phyloP scores from a whole-genome alignment of 768 basidiomycete genomes.

The Lepiota venenata region DNA sequence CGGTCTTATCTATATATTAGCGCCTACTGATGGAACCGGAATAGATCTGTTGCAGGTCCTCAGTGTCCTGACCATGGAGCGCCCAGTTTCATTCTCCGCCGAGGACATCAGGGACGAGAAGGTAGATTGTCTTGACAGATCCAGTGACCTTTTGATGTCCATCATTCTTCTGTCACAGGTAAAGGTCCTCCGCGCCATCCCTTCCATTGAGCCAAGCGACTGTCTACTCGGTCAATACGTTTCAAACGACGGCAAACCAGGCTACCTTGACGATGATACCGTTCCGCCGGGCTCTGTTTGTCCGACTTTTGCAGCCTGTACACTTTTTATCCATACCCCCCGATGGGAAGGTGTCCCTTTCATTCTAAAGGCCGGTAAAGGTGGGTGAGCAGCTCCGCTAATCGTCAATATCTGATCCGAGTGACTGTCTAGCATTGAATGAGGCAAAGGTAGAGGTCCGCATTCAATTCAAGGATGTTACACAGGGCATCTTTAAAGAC shows the following conservation, averaged over 20 bases:
- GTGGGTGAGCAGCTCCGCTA: conserved; percentile 30
- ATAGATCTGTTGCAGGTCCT: conserved; percentile 93
- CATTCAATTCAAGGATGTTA: conserved; percentile 97
- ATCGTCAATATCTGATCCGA: conserved; percentile 4
- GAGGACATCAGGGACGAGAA: conserved; percentile 99
- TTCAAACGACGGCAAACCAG: conserved; percentile 86
- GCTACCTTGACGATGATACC: conserved; percentile 96
- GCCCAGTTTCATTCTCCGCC: conserved; percentile 94
- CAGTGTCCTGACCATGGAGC: conserved; percentile 95
- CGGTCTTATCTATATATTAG: conserved; percentile 14
- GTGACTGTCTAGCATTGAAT: conserved; percentile 68
- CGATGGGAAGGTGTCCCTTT: conserved; percentile 99
- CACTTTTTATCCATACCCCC: conserved; percentile 90
- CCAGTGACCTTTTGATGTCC: conserved; percentile 3
- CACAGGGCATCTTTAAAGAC: conserved; percentile 94
- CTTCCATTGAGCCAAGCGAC: conserved; percentile 73
- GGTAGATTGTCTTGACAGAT: conserved; percentile 38
- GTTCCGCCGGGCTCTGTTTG: conserved; percentile 91
- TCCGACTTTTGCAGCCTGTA: conserved; percentile 91
- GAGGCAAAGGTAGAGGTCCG: conserved; percentile 99
- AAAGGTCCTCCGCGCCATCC: conserved; percentile 92
- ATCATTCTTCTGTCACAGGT: conserved; percentile 49
- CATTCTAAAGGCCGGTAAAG: conserved; percentile 98
- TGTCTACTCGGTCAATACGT: conserved; percentile 95
- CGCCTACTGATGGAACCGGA: background rate